Evolutionary conservation across 805 yeast genomes (phyloP).

Genomic region (Saccharomyces kudriavzevii): DNA sequence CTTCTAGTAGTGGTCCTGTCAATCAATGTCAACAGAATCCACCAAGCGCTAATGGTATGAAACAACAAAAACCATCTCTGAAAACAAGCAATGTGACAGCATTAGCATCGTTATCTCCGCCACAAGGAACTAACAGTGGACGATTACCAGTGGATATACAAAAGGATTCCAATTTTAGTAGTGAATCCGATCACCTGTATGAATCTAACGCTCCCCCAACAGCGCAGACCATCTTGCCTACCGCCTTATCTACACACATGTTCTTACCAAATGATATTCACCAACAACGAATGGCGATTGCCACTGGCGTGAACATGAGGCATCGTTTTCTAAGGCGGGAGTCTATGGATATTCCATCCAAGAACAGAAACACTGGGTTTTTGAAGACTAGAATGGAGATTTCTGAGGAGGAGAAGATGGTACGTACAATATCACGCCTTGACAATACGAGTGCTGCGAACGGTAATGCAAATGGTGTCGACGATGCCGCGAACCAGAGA

Average conservation of each 20-base stretch:
- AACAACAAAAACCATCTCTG: constrained; percentile 10
- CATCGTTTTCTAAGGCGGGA: constrained; percentile 12
- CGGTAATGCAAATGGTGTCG: background rate
- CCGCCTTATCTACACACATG: constrained; percentile 55
- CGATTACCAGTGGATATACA: background rate
- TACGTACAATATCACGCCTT: constrained; percentile 11
- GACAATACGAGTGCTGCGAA: background rate
- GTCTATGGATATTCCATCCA: constrained; percentile 30
- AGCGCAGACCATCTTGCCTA: constrained; percentile 49
- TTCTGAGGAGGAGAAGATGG: constrained; percentile 24
- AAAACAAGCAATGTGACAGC: constrained; percentile 21
- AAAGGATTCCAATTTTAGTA: background rate
- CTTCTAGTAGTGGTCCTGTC: background rate
- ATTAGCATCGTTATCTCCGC: constrained; percentile 26
- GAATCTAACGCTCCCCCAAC: constrained; percentile 55
- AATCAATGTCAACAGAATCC: background rate
- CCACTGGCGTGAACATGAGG: background rate
- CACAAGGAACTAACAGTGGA: constrained; percentile 5
- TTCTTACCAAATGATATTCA: constrained; percentile 41
- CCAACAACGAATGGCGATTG: constrained; percentile 23
- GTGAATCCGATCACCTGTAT: constrained; percentile 18
- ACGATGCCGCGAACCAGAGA: background rate
- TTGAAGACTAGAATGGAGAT: constrained; percentile 30
- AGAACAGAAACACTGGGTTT: constrained; percentile 18
- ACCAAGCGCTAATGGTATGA: background rate